Evolutionary conservation across 176 grass and related monocot genomes (phyloP).

Genomic region (Lolium multiflorum): DNA sequence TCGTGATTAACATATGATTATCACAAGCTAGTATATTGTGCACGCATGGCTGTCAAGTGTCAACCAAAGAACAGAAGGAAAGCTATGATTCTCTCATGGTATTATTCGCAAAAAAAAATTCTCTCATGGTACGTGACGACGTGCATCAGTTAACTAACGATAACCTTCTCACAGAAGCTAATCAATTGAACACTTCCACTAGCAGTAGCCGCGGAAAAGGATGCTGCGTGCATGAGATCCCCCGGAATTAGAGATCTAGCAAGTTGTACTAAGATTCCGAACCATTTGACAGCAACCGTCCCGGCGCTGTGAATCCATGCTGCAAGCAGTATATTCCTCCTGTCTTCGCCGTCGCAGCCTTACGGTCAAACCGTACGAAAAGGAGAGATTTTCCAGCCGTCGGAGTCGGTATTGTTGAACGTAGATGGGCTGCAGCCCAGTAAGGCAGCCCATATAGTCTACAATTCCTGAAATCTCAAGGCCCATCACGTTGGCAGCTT

Average conservation of each 20-base stretch:
- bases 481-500: too few relatives aligned
- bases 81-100: conserved; percentile 4
- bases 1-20: background rate
- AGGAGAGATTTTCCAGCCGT: background rate
- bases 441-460: too few relatives aligned
- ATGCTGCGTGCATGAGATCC: conserved; percentile 4
- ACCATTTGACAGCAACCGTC: too few relatives aligned
- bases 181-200: background rate
- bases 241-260: background rate
- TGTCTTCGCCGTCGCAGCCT: background rate
- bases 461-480: too few relatives aligned
- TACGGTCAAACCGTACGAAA: background rate
- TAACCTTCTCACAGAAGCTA: conserved; percentile 27
- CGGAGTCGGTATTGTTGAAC: too few relatives aligned
- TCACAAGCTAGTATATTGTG: background rate
- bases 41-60: conserved; percentile 23
- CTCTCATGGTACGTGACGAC: background rate
- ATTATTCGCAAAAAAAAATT: too few relatives aligned
- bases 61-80: background rate
- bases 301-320: background rate
- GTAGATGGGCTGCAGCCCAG: too few relatives aligned
- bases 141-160: background rate
- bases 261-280: too few relatives aligned
- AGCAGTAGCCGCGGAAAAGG: background rate
- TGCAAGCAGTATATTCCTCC: conserved; percentile 6